A percentile compares a stretch with the other conserved stretches of the same genome.
These are phyloP conservation scores for Sporothrix curviconia DNA, from an alignment of 2,329 filamentous ascomycete genomes.

Conservation along the genomic window DNA sequence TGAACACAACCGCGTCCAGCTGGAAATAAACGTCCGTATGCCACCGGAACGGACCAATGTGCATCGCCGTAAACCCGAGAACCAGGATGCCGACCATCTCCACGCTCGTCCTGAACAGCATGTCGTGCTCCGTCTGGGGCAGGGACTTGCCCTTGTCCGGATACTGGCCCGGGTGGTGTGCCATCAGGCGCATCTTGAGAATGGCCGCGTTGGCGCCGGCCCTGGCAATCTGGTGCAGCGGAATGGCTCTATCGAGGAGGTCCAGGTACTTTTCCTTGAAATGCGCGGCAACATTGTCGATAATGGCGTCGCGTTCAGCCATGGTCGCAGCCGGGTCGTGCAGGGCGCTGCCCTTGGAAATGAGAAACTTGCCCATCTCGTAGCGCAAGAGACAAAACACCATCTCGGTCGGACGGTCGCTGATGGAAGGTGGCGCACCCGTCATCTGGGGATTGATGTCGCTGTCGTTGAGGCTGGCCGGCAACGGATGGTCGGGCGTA, in stretches of 20 bases:
- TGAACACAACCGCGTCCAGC: conserved; percentile 21
- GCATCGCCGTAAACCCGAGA: conserved; percentile 12
- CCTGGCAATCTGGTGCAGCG: conserved; percentile 26
- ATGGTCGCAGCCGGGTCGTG: conserved; percentile 23
- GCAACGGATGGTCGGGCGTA: conserved; percentile 4
- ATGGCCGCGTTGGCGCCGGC: conserved; percentile 19
- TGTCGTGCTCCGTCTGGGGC: conserved; percentile 21
- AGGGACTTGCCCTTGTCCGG: conserved; percentile 18
- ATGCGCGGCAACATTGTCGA: conserved; percentile 23
- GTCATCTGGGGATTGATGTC: conserved; percentile 40
- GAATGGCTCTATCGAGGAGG: conserved; percentile 27
- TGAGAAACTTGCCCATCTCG: conserved; percentile 35
- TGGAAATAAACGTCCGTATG: conserved; percentile 23
- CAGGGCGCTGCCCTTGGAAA: conserved; percentile 24
- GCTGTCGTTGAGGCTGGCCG: conserved; percentile 44
- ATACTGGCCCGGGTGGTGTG: conserved; percentile 22
- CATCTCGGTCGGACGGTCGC: conserved; percentile 46
- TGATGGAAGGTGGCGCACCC: conserved; percentile 36
- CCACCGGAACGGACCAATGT: conserved; percentile 20
- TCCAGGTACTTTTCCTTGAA: conserved; percentile 27
- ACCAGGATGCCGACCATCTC: conserved; percentile 21
- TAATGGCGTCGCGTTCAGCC: conserved; percentile 22
- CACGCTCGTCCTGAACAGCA: conserved; percentile 20
- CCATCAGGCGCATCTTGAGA: conserved; percentile 23
- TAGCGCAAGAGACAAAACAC: conserved; percentile 38